Conservation (phyloP, 2,329 filamentous ascomycete genomes). For the Hymenoscyphus albidus region DNA sequence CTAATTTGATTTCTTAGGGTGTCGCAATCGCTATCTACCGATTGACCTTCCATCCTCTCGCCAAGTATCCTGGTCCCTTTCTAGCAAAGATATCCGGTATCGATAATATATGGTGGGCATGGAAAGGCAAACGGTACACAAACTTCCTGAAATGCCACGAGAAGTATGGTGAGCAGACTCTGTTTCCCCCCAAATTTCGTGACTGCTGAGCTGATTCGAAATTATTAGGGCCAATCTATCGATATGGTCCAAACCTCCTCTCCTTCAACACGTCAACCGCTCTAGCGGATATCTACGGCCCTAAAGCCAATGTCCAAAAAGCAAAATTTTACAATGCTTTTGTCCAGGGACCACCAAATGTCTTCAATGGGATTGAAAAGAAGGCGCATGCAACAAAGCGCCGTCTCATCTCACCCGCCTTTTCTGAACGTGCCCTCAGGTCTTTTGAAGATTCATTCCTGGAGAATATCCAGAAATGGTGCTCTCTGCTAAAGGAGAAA, state of each 20-base stretch:
- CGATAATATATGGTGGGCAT: conserved; percentile 58
- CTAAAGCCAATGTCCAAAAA: conserved; percentile 9
- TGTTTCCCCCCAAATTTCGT: neutral
- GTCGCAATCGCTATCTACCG: conserved; percentile 8
- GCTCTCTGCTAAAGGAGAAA: neutral
- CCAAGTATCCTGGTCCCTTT: conserved; percentile 63
- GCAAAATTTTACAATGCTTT: conserved; percentile 11
- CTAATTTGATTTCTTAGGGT: neutral
- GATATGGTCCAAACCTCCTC: conserved; percentile 6
- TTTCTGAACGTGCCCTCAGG: conserved; percentile 35
- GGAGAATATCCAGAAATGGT: conserved; percentile 45
- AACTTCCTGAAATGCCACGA: conserved; percentile 64
- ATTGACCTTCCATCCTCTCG: conserved; percentile 28
- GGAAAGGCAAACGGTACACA: conserved; percentile 61
- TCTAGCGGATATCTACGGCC: conserved; percentile 12
- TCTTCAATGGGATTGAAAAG: conserved; percentile 66
- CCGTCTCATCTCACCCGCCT: conserved; percentile 57
- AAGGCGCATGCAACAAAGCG: conserved; percentile 64
- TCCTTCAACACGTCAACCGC: conserved; percentile 9
- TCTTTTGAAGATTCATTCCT: conserved; percentile 18
- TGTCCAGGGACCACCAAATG: conserved; percentile 51
- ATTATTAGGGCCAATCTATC: neutral
- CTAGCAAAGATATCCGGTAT: conserved; percentile 64
- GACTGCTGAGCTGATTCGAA: neutral
- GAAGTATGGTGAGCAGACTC: conserved; percentile 6